Percentiles rank a stretch among this genome's conserved stretches.
Evolutionary conservation across 805 yeast genomes (phyloP).

Genomic region (Peterozyma toletana): DNA sequence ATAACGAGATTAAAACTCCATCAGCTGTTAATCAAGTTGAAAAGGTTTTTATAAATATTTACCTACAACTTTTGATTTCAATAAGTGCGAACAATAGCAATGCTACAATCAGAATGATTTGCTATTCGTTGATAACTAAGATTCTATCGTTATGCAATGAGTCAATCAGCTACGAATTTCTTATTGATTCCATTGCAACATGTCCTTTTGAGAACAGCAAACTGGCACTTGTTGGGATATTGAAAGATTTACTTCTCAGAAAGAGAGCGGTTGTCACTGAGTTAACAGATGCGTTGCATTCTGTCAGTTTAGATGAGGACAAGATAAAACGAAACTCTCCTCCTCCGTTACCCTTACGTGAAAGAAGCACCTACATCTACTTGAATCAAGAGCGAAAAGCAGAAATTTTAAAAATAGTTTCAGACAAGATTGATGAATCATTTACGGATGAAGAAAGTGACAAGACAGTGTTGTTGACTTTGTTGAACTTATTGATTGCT

Average conservation of each 20-base stretch:
- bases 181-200: conserved; percentile 53
- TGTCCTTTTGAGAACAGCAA: conserved; percentile 63
- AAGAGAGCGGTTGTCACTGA: conserved; percentile 12
- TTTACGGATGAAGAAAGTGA: conserved; percentile 16
- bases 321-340: conserved; percentile 6
- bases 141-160: conserved; percentile 55
- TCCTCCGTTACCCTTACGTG: conserved; percentile 34
- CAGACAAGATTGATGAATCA: conserved; percentile 27
- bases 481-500: conserved; percentile 37
- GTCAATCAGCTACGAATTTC: conserved; percentile 46
- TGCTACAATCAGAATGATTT: conserved; percentile 31
- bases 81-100: conserved; percentile 26
- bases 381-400: conserved; percentile 34
- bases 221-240: conserved; percentile 54
- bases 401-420: conserved; percentile 35
- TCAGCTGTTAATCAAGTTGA: conserved; percentile 14
- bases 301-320: conserved; percentile 3
- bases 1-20: conserved; percentile 1
- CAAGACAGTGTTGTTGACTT: conserved; percentile 40
- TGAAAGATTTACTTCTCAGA: conserved; percentile 57
- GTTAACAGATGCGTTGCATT: conserved; percentile 8
- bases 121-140: conserved; percentile 58
- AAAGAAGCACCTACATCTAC: conserved; percentile 27
- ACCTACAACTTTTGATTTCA: conserved; percentile 33
- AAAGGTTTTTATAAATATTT: conserved; percentile 21